A percentile compares a stretch with the other conserved stretches of the same genome.
These are phyloP conservation scores for Euphorbia schlechtendalii DNA, from an alignment of 441 rosid genomes.

Conservation along the genomic window DNA sequence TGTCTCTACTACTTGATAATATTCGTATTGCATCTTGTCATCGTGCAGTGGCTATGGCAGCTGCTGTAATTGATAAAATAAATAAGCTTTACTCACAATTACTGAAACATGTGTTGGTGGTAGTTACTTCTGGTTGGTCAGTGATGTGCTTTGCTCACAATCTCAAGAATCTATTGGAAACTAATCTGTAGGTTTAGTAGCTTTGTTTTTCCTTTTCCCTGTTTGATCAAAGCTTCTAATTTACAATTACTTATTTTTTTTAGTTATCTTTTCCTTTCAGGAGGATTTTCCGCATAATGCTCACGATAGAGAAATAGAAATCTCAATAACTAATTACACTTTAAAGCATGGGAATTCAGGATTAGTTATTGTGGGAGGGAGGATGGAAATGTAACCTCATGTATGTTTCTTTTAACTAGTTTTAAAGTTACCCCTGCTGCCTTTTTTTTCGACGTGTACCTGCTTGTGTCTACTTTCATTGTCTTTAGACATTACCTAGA, in stretches of 20 bases:
- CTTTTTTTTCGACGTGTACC: background rate
- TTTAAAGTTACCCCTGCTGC: background rate
- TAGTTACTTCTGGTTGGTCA: constrained; percentile 93
- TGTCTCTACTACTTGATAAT: constrained; percentile 76
- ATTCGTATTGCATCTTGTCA: constrained; percentile 78
- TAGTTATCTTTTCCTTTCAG: constrained; percentile 26
- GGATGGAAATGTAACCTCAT: constrained; percentile 93
- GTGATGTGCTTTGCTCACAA: constrained; percentile 98
- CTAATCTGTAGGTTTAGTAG: constrained; percentile 63
- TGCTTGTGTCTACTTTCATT: background rate
- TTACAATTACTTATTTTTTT: constrained; percentile 1
- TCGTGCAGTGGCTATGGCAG: constrained; percentile 94
- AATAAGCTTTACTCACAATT: constrained; percentile 67
- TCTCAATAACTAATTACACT: constrained; percentile 87
- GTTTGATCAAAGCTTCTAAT: background rate
- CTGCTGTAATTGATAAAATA: constrained; percentile 66
- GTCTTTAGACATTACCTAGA: too few species aligned
- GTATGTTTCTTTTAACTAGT: constrained; percentile 36
- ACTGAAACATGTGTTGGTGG: constrained; percentile 87
- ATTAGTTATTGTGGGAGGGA: constrained; percentile 82
- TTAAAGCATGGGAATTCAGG: constrained; percentile 86
- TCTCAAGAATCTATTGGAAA: constrained; percentile 89
- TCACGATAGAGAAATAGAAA: constrained; percentile 82
- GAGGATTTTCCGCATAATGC: constrained; percentile 93
- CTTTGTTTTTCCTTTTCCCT: background rate